Conservation (phyloP, 345 rosid genomes). For the Gossypium mustelinum region DNA sequence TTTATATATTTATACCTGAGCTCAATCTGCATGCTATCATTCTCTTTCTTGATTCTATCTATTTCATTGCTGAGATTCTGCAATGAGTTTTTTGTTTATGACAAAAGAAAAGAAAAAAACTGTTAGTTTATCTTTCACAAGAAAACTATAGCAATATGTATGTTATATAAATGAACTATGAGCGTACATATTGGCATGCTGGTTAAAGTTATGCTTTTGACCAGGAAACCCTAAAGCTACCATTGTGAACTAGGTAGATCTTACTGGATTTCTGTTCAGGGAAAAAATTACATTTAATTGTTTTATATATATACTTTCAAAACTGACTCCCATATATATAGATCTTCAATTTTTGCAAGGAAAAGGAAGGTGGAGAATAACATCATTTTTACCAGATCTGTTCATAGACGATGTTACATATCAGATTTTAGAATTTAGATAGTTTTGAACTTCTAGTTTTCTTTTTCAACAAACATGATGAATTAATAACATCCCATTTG, state of each 20-base stretch:
- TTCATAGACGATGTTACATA: neutral
- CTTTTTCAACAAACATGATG: neutral
- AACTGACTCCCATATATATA: neutral
- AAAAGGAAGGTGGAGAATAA: constrained; percentile 8
- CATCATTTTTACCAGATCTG: neutral
- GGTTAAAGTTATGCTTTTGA: neutral
- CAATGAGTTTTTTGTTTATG: neutral
- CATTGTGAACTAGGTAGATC: neutral
- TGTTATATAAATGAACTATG: neutral
- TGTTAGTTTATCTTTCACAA: neutral
- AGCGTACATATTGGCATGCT: neutral
- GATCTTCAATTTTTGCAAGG: constrained; percentile 15
- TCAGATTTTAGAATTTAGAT: neutral
- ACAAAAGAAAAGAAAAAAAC: neutral
- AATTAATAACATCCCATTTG: constrained; percentile 28
- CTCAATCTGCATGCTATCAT: constrained; percentile 6
- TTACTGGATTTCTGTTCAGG: constrained; percentile 4
- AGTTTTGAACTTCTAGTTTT: neutral
- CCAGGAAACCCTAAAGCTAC: constrained; percentile 8
- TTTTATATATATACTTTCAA: neutral
- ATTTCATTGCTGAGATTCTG: constrained; percentile 5
- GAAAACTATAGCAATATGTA: neutral
- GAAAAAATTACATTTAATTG: neutral
- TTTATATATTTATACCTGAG: neutral
- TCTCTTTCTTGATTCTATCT: constrained; percentile 10